Conservation (phyloP, 306 rosid species). For the Castanea crenata region DNA sequence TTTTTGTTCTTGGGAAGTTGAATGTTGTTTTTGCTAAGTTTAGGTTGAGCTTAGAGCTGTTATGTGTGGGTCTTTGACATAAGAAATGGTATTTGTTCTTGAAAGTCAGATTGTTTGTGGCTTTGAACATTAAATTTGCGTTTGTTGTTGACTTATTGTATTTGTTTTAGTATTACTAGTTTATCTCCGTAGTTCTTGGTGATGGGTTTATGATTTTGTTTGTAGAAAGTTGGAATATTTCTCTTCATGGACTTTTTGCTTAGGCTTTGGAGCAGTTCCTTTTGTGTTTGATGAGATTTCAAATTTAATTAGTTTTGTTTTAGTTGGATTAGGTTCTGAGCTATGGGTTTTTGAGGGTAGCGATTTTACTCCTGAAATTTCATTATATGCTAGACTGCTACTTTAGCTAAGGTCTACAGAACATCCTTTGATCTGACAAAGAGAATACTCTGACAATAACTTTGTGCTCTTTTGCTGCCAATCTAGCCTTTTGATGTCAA, state of each 20-base stretch:
- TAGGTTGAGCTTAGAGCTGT: neutral
- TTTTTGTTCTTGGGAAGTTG: neutral
- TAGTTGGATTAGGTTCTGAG: neutral
- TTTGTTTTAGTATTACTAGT: neutral
- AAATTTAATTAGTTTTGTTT: neutral
- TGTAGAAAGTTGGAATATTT: neutral
- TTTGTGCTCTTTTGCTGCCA: neutral
- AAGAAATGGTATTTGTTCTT: neutral
- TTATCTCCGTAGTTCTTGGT: neutral
- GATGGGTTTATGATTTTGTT: neutral
- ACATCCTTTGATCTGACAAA: neutral
- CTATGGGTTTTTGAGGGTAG: neutral
- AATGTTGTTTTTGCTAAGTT: neutral
- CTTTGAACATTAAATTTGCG: neutral
- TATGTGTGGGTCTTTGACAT: neutral
- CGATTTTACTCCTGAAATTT: neutral
- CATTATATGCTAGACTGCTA: neutral
- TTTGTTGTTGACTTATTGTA: neutral
- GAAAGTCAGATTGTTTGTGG: neutral
- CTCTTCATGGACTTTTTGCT: neutral
- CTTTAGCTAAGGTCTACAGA: too few species aligned
- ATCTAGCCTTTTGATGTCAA: neutral
- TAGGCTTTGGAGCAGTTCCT: neutral
- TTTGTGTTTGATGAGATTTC: conserved; percentile 3
- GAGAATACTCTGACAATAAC: neutral